These are phyloP conservation scores for Dalbergia oliveri DNA, from an alignment of 306 rosid species.

Conservation along the genomic window DNA sequence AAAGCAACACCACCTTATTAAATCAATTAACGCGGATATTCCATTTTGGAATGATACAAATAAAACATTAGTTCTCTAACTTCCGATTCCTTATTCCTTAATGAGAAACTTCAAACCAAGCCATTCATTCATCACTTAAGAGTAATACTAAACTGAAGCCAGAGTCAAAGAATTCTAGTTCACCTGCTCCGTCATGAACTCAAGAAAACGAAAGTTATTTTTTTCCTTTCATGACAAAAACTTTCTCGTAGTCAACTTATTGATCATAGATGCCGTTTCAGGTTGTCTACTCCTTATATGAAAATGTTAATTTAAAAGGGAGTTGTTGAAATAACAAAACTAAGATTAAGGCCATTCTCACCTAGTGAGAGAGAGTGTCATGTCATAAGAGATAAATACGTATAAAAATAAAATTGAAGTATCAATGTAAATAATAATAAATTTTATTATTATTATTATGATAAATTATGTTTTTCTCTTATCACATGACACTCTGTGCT, in stretches of 20 bases:
- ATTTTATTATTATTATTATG: too few species aligned
- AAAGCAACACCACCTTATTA: neutral
- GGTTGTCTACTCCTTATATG: neutral
- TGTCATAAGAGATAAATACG: too few species aligned
- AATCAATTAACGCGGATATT: neutral
- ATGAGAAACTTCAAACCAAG: neutral
- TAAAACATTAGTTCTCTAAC: neutral
- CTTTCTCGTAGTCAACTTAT: neutral
- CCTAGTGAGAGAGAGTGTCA: too few species aligned
- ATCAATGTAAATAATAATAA: too few species aligned
- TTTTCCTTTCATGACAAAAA: neutral
- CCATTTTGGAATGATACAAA: neutral
- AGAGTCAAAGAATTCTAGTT: slow-evolving; percentile 25
- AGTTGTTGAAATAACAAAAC: neutral
- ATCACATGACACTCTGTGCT: too few species aligned
- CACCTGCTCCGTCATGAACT: slow-evolving; percentile 14
- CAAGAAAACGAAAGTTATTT: neutral
- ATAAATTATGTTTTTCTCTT: too few species aligned
- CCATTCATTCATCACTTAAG: neutral
- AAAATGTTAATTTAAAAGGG: neutral
- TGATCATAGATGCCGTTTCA: neutral
- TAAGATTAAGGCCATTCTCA: neutral
- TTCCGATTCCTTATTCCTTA: neutral
- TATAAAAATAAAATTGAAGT: too few species aligned
- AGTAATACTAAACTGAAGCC: slow-evolving; percentile 15